Evolutionary conservation across 352 stramenopile genomes (phyloP).

Genomic region (Phytophthora uliginosa): DNA sequence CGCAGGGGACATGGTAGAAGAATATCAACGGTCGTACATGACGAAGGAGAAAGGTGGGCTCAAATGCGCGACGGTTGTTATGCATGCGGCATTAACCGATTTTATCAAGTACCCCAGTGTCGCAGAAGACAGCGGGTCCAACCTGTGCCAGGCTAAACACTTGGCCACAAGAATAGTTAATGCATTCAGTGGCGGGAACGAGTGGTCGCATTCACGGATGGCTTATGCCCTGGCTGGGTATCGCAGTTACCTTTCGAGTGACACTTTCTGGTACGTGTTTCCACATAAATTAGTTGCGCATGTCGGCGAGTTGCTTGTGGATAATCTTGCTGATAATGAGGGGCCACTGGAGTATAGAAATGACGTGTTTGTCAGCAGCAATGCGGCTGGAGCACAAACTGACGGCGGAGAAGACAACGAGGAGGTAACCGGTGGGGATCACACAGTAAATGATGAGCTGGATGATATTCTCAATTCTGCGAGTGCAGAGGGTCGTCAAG

Average conservation of each 20-base stretch:
- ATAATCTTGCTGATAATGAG: too few relatives aligned
- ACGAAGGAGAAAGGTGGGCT: conserved; percentile 8
- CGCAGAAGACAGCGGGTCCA: conserved; percentile 4
- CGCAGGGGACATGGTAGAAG: conserved; percentile 7
- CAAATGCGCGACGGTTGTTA: conserved; percentile 5
- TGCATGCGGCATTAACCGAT: conserved; percentile 2
- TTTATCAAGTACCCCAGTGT: conserved; percentile 14
- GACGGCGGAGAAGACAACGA: too few relatives aligned
- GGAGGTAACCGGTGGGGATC: too few relatives aligned
- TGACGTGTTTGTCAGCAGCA: too few relatives aligned
- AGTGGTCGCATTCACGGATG: conserved; percentile 17
- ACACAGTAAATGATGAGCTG: too few relatives aligned
- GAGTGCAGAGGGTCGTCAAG: too few relatives aligned
- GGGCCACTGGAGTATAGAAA: too few relatives aligned
- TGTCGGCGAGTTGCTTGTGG: neutral
- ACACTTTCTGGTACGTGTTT: conserved; percentile 17
- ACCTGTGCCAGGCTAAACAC: conserved; percentile 2
- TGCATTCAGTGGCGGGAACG: conserved; percentile 13
- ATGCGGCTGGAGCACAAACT: too few relatives aligned
- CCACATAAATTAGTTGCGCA: conserved; percentile 5
- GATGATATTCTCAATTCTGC: too few relatives aligned
- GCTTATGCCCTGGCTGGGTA: conserved; percentile 12
- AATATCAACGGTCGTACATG: conserved; percentile 14
- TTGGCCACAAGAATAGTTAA: conserved; percentile 16
- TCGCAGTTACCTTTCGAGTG: conserved; percentile 8